Evolutionary conservation across 1,139 yeast species (phyloP), one percentile per base, ranked within the genome.

Genomic region (Arxiozyma slooffiae): DNA sequence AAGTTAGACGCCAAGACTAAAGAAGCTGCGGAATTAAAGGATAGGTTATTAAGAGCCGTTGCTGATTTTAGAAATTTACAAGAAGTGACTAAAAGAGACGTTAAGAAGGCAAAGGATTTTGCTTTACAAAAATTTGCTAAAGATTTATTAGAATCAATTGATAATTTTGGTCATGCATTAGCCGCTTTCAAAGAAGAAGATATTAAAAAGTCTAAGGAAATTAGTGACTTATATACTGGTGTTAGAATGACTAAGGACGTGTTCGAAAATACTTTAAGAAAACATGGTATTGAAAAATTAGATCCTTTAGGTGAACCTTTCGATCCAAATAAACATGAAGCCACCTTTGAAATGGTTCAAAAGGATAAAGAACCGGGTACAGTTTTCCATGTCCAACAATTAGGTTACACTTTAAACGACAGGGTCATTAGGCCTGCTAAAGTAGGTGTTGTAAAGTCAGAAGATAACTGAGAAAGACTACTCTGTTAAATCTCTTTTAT

Each of bases 21-120:
- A 67, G 96, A 88, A 56, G 75, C 78, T 55, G 92, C 89, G 30
- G 86, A 83, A 60, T 73, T 85, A 74, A 88, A 87, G 71, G 94
- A 88, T 69, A 82, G 82, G 61, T 83, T 85, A 64, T 77, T 88
- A 54, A 80, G 95, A 62, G 80, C 95, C 34, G 77, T 88, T 51
- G 96, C 97, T 23, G 97, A 90, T 68, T 90, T 88, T 82, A 82
- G 96, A 64, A 88, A 86, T 72, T 75, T 90, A 61, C 97, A 90
- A 74, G 94, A 86, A 63, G 82, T 92, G 46, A 88, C 97, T 56
- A 85, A 85, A 71, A 79, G 86, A 59, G 97, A 90, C 67, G 75
- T 87, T 48, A 83, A 85, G 69, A 86, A 86, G 71, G 90, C 96
- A 46, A 84, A 78, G 67, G 96, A 87, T 67, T 90, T 82, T 71